Conservation (phyloP, 306 rosid species). For the Vigna trinervia region DNA sequence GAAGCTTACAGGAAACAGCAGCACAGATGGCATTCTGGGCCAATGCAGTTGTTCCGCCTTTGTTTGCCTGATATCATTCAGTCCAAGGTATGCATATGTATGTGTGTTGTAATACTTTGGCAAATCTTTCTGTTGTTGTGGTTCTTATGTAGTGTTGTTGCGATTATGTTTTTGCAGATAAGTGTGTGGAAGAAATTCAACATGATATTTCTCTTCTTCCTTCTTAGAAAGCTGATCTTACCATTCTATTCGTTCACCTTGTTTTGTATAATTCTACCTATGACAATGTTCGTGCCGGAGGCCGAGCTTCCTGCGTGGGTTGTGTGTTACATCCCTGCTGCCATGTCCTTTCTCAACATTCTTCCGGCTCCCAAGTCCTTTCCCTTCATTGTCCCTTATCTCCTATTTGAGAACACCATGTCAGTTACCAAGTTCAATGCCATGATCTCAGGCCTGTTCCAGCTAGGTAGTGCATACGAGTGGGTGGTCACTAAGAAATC, state of each 20-base stretch:
- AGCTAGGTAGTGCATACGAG: constrained; percentile 96
- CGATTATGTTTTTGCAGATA: constrained; percentile 65
- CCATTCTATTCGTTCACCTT: constrained; percentile 97
- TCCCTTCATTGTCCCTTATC: constrained; percentile 96
- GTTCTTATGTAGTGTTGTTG: constrained; percentile 42
- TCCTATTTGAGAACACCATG: constrained; percentile 96
- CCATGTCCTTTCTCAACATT: constrained; percentile 95
- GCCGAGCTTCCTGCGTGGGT: constrained; percentile 95
- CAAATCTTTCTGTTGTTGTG: constrained; percentile 42
- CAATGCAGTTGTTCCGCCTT: constrained; percentile 98
- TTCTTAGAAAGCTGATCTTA: constrained; percentile 79
- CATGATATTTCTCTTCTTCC: constrained; percentile 92
- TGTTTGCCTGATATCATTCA: constrained; percentile 78
- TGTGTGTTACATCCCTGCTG: constrained; percentile 91
- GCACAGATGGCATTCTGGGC: constrained; percentile 99
- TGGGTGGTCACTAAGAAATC: constrained; percentile 99
- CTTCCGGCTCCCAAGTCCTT: constrained; percentile 95
- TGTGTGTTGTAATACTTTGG: not conserved
- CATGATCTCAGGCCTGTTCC: constrained; percentile 95
- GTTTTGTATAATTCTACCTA: constrained; percentile 92
- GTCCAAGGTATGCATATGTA: constrained; percentile 61
- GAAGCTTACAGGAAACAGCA: constrained; percentile 97
- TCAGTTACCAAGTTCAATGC: constrained; percentile 98
- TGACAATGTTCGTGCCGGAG: constrained; percentile 97
- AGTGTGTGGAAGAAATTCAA: constrained; percentile 95